phyloP scores from a whole-genome alignment of 2,329 filamentous ascomycete species.

The Fusarium sp. region DNA sequence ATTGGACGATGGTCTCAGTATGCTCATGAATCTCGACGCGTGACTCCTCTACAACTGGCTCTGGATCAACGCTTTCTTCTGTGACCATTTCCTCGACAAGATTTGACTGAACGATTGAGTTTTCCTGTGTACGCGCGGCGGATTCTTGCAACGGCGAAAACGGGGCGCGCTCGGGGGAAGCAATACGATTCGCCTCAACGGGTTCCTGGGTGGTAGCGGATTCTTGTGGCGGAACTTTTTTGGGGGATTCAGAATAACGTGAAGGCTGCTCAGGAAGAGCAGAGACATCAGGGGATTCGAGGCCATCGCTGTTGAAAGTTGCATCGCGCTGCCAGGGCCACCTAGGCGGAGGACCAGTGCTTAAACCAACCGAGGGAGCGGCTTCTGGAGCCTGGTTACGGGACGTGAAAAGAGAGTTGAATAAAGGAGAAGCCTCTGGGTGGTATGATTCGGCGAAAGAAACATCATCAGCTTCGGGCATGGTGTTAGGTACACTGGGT shows the following conservation, averaged over 20 bases:
- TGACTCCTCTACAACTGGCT: background rate
- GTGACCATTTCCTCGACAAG: background rate
- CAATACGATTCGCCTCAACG: background rate
- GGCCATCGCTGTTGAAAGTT: slow-evolving; percentile 6
- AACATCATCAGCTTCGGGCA: slow-evolving; percentile 32
- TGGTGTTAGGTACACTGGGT: slow-evolving; percentile 23
- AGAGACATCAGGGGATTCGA: slow-evolving; percentile 23
- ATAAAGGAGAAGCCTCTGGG: slow-evolving; percentile 42
- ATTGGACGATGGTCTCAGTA: slow-evolving; percentile 36
- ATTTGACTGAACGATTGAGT: background rate
- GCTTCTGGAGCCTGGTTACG: slow-evolving; percentile 20
- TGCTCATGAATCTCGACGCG: slow-evolving; percentile 29
- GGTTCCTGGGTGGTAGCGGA: background rate
- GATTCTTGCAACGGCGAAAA: slow-evolving; percentile 23
- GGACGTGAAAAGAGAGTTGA: slow-evolving; percentile 35
- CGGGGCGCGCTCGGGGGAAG: background rate
- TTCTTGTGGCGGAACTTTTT: background rate
- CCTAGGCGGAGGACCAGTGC: slow-evolving; percentile 14
- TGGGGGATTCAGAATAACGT: slow-evolving; percentile 19
- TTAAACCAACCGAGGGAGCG: slow-evolving; percentile 7
- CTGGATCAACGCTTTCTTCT: background rate
- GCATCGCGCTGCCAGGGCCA: slow-evolving; percentile 41
- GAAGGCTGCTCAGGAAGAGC: background rate
- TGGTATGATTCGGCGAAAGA: slow-evolving; percentile 46
- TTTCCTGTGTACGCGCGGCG: background rate